phyloP scores from a whole-genome alignment of 2,329 filamentous ascomycete species.

The Dactylella cylindrospora region DNA sequence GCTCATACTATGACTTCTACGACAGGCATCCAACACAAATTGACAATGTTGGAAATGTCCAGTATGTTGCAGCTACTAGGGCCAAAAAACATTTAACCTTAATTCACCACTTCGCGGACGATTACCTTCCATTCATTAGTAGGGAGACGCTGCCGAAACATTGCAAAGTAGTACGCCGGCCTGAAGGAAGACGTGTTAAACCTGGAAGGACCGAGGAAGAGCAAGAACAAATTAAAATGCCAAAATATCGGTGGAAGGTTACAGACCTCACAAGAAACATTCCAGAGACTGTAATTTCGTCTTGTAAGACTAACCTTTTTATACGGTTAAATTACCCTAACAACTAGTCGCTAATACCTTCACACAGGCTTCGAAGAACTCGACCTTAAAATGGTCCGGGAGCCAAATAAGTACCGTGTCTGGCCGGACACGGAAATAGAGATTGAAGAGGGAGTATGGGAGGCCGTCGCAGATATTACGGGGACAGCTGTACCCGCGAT shows the following conservation, averaged over 20 bases:
- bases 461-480: constrained; percentile 41
- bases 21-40: constrained; percentile 20
- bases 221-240: constrained; percentile 12
- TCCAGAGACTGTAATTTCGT: constrained; percentile 34
- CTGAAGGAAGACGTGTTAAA: constrained; percentile 10
- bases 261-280: constrained; percentile 35
- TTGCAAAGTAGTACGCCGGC: constrained; percentile 14
- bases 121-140: constrained; percentile 36
- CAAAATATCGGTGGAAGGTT: constrained; percentile 29
- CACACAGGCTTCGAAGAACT: constrained; percentile 30
- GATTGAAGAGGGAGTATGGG: constrained; percentile 7
- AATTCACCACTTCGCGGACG: constrained; percentile 23
- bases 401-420: constrained; percentile 10
- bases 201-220: constrained; percentile 20
- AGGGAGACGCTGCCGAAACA: constrained; percentile 22
- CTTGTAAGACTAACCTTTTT: constrained; percentile 7
- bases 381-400: constrained; percentile 15
- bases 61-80: constrained; percentile 43
- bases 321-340: no score
- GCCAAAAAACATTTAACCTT: constrained; percentile 41
- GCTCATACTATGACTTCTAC: constrained; percentile 39
- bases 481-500: constrained; percentile 42
- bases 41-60: constrained; percentile 25
- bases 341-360: no score
- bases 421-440: constrained; percentile 23